Evolutionary conservation across 2,329 filamentous ascomycete species (phyloP).

Genomic region (Myriosclerotinia curreyana): DNA sequence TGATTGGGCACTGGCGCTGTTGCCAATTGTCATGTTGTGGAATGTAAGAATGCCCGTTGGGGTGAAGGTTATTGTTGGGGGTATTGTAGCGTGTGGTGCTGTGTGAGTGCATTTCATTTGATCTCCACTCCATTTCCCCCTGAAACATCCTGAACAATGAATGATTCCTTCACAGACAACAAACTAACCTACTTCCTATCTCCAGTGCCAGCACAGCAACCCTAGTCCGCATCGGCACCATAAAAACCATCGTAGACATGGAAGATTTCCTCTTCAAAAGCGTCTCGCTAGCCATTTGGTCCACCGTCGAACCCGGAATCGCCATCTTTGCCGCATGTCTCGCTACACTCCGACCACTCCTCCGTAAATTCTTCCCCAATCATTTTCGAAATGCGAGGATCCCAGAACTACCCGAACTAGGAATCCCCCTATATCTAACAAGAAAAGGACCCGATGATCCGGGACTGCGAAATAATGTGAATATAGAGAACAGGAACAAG

Average conservation of each 20-base stretch:
- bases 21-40: slow-evolving; percentile 8
- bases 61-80: neutral
- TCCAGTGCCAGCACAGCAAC: slow-evolving; percentile 3
- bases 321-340: slow-evolving; percentile 5
- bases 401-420: neutral
- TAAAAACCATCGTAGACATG: neutral
- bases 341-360: neutral
- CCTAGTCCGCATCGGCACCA: neutral
- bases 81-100: neutral
- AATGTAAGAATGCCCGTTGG: neutral
- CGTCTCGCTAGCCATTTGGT: neutral
- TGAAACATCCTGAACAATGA: too few species aligned
- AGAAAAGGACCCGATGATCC: neutral
- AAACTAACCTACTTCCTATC: neutral
- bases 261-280: slow-evolving; percentile 1
- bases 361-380: neutral
- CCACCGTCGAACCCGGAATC: slow-evolving; percentile 1
- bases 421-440: neutral
- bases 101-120: neutral
- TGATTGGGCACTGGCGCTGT: neutral
- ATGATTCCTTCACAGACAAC: neutral
- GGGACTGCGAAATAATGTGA: neutral
- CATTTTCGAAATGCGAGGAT: neutral
- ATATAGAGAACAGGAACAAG: neutral
- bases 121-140: too few species aligned